These are phyloP conservation scores for Puccinia hordei DNA, from an alignment of 1,284 basidiomycete genomes.

Conservation along the genomic window DNA sequence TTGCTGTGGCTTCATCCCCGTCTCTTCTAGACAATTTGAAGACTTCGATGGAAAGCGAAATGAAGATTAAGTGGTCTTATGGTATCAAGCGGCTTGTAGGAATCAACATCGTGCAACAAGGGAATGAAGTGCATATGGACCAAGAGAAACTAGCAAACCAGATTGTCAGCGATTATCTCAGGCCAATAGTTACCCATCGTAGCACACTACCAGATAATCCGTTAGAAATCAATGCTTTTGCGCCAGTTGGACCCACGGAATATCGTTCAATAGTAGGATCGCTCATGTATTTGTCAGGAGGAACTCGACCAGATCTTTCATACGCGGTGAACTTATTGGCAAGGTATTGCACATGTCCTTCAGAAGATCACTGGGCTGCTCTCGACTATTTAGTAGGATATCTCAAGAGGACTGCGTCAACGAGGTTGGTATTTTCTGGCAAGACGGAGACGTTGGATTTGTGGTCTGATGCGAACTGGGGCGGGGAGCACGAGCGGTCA, in stretches of 20 bases:
- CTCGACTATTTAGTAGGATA: conserved; percentile 2
- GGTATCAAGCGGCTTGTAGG: background rate
- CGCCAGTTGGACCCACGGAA: background rate
- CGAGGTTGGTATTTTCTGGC: no score
- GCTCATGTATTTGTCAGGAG: conserved; percentile 1
- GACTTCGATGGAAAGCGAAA: background rate
- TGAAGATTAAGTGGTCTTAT: conserved; percentile 11
- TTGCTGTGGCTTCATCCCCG: background rate
- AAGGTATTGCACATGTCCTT: background rate
- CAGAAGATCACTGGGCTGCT: background rate
- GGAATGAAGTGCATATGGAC: background rate
- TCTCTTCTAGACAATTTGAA: background rate
- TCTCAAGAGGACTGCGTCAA: no score
- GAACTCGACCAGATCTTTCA: conserved; percentile 8
- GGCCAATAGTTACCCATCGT: background rate
- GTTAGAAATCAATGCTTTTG: background rate
- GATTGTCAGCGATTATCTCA: background rate
- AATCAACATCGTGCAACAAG: background rate
- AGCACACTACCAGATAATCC: background rate
- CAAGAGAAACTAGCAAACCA: background rate
- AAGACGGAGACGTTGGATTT: no score
- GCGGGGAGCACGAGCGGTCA: no score
- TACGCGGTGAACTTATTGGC: background rate
- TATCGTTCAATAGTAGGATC: background rate
- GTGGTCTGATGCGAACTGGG: no score